Conservation (phyloP, 192 early-diverging fungal species). For the Umbelopsis vinacea region DNA sequence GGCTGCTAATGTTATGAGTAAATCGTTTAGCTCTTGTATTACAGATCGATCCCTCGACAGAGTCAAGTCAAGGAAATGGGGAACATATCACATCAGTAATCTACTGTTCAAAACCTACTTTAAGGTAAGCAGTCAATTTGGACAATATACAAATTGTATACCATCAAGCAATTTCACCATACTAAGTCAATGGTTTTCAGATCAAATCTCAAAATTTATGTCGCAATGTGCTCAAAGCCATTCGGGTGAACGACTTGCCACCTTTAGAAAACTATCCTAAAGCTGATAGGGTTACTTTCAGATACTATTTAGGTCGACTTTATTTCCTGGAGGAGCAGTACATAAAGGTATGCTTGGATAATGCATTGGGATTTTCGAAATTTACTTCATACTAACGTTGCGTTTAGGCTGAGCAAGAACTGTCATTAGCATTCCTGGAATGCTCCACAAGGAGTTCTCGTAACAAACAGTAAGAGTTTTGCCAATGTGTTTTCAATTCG, state of each 20-base stretch:
- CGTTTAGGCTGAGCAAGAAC: conserved; percentile 56
- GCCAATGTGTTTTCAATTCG: not conserved
- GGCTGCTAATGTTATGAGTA: conserved; percentile 84
- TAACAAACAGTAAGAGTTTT: conserved; percentile 49
- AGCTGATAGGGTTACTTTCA: conserved; percentile 82
- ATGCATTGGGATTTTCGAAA: not conserved
- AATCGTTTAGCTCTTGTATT: conserved; percentile 86
- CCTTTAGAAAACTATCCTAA: conserved; percentile 77
- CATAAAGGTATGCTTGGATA: conserved; percentile 47
- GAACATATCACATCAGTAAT: conserved; percentile 87
- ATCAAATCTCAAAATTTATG: conserved; percentile 81
- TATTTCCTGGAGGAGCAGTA: conserved; percentile 88
- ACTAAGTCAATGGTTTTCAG: conserved; percentile 37
- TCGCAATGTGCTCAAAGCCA: conserved; percentile 76
- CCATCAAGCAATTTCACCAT: not conserved
- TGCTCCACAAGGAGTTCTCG: conserved; percentile 42
- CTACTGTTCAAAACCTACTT: conserved; percentile 89
- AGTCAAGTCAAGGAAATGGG: conserved; percentile 84
- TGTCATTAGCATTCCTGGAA: conserved; percentile 51
- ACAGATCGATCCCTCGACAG: conserved; percentile 73
- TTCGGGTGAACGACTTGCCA: conserved; percentile 76
- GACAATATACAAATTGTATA: not conserved
- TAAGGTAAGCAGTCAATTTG: conserved; percentile 55
- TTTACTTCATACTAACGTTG: not conserved
- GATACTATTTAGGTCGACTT: conserved; percentile 87